These are phyloP conservation scores for Clitopilus passeckerianus DNA, from an alignment of 768 basidiomycete genomes.

Conservation along the genomic window DNA sequence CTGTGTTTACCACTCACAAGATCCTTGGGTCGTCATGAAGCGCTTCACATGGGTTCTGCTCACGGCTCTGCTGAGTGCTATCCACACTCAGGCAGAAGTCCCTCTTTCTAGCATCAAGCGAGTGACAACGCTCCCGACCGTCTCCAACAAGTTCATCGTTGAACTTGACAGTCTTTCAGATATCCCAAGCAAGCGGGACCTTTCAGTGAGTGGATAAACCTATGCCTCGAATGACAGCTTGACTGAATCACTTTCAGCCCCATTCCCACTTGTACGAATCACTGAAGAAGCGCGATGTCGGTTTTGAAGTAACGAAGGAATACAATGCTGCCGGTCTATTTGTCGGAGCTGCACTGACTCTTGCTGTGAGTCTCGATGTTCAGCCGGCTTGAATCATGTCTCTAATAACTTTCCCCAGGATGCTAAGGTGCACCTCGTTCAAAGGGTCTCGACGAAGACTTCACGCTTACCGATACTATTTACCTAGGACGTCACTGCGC, in stretches of 20 bases:
- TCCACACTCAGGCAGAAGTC: slow-evolving; percentile 3
- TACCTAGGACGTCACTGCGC: slow-evolving; percentile 9
- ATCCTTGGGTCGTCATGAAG: slow-evolving; percentile 26
- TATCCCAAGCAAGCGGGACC: slow-evolving; percentile 29
- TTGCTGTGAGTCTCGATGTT: slow-evolving; percentile 29
- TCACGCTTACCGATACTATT: too few species aligned
- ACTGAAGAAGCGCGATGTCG: slow-evolving; percentile 36
- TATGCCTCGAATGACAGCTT: background rate
- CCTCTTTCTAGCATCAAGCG: slow-evolving; percentile 34
- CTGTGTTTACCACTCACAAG: background rate
- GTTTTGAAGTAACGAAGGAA: slow-evolving; percentile 43
- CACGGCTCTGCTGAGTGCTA: slow-evolving; percentile 18
- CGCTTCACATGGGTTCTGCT: slow-evolving; percentile 21
- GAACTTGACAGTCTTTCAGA: slow-evolving; percentile 41
- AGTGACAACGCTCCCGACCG: slow-evolving; percentile 27
- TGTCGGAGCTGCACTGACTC: slow-evolving; percentile 50
- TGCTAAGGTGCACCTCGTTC: slow-evolving; percentile 16
- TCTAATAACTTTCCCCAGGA: slow-evolving; percentile 7
- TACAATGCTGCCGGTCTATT: slow-evolving; percentile 52
- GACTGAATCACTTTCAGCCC: slow-evolving; percentile 23
- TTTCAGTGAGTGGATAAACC: slow-evolving; percentile 12
- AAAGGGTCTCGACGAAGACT: too few species aligned
- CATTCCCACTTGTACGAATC: slow-evolving; percentile 47
- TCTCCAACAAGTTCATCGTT: slow-evolving; percentile 53
- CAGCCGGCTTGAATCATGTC: background rate